These are phyloP conservation scores for Ophiostoma angusticollis DNA, from an alignment of 2,329 filamentous ascomycete species.

Conservation along the genomic window DNA sequence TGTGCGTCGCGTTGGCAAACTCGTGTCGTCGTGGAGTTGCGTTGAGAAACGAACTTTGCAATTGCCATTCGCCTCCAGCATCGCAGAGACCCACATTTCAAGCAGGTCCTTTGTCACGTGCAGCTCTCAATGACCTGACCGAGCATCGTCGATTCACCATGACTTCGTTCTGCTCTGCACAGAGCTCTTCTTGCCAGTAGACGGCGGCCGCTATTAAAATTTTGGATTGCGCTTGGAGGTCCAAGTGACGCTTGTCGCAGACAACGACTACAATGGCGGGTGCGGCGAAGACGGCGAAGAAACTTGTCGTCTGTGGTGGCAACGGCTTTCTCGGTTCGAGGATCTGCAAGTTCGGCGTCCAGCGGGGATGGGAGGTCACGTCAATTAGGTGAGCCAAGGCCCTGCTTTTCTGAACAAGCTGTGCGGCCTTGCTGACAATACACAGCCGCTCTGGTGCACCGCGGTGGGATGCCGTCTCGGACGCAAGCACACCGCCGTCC, in stretches of 20 bases:
- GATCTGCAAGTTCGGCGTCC: slow-evolving; percentile 82
- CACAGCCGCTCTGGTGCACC: slow-evolving; percentile 79
- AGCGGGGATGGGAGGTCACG: slow-evolving; percentile 80
- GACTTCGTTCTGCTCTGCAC: too few species aligned
- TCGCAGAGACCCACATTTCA: too few species aligned
- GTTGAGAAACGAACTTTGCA: background rate
- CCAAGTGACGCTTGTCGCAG: too few species aligned
- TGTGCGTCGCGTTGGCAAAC: too few species aligned
- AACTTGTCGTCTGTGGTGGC: slow-evolving; percentile 81
- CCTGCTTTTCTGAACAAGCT: slow-evolving; percentile 1
- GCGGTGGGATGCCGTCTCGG: slow-evolving; percentile 68
- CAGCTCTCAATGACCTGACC: slow-evolving; percentile 7
- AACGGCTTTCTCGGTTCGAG: slow-evolving; percentile 81
- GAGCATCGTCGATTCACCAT: too few species aligned
- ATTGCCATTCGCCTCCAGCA: background rate
- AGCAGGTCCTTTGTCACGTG: too few species aligned
- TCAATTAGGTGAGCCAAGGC: slow-evolving; percentile 61
- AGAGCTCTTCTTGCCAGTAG: slow-evolving; percentile 1
- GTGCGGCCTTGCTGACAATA: too few species aligned
- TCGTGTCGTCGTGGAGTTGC: too few species aligned
- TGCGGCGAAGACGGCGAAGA: slow-evolving; percentile 50
- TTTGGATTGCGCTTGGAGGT: background rate
- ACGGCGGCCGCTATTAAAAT: background rate
- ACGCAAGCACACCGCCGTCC: slow-evolving; percentile 53
- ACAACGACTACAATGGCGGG: slow-evolving; percentile 1